These are phyloP conservation scores for Diaporthe eres DNA, from an alignment of 2,329 filamentous ascomycete genomes.

Conservation along the genomic window DNA sequence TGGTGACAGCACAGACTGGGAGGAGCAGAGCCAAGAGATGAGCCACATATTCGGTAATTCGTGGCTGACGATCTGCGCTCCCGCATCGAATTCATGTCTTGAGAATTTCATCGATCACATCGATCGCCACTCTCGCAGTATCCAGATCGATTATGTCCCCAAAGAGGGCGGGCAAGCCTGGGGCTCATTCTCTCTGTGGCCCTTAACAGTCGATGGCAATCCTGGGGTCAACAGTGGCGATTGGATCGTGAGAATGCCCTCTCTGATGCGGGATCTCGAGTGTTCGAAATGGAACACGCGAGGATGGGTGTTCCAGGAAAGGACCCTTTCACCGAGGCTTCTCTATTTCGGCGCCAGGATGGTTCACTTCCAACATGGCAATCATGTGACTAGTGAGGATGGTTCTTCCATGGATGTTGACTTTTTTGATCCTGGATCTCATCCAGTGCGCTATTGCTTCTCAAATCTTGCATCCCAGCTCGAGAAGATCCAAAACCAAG, in stretches of 20 bases:
- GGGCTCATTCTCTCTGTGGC: too few species aligned
- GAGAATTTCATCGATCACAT: background rate
- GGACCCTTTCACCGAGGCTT: background rate
- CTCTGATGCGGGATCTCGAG: background rate
- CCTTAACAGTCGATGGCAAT: too few species aligned
- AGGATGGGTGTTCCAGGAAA: conserved; percentile 15
- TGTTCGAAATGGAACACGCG: background rate
- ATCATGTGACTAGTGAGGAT: background rate
- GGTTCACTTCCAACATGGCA: conserved; percentile 1
- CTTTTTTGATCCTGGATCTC: background rate
- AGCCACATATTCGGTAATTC: conserved; percentile 7
- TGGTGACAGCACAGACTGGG: background rate
- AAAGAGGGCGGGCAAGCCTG: background rate
- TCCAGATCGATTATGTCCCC: too few species aligned
- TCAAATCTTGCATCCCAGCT: background rate
- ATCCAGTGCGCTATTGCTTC: too few species aligned
- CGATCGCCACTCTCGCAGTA: background rate
- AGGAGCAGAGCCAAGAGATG: conserved; percentile 12
- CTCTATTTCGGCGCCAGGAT: conserved; percentile 14
- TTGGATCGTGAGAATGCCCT: too few species aligned
- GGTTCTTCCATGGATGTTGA: background rate
- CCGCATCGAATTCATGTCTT: background rate
- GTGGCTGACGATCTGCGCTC: conserved; percentile 1
- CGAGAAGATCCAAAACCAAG: background rate
- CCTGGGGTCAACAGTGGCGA: too few species aligned